phyloP scores from a whole-genome alignment of 306 rosid species.

The Mimosa pudica region DNA sequence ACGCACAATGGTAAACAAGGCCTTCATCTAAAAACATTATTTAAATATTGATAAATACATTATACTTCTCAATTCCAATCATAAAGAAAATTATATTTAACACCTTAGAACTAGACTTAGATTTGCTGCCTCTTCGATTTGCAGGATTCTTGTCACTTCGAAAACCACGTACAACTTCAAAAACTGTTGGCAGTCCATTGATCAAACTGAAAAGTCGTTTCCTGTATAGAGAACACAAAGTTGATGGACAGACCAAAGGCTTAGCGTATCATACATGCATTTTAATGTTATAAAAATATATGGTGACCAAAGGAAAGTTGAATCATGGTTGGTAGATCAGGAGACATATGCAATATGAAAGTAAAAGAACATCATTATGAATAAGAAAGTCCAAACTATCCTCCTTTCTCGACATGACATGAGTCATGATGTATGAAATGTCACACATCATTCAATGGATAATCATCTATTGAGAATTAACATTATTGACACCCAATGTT shows the following conservation, averaged over 20 bases:
- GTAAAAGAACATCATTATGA: constrained; percentile 2
- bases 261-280: constrained; percentile 10
- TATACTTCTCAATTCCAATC: constrained; percentile 5
- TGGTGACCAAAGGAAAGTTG: constrained; percentile 15
- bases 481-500: neutral
- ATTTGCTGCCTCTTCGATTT: constrained; percentile 69
- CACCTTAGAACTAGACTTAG: constrained; percentile 69
- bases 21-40: constrained; percentile 19
- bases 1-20: constrained; percentile 5
- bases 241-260: no score
- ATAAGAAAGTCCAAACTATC: constrained; percentile 9
- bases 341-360: neutral
- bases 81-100: constrained; percentile 42
- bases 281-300: constrained; percentile 22
- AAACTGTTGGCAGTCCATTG: constrained; percentile 79
- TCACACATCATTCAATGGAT: neutral
- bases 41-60: neutral
- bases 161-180: constrained; percentile 71
- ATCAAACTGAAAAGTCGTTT: constrained; percentile 78
- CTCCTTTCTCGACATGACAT: constrained; percentile 22
- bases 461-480: no score
- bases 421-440: constrained; percentile 19
- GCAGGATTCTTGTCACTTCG: constrained; percentile 69
- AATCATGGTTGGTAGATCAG: constrained; percentile 13
- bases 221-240: constrained; percentile 49